Base-by-base conservation (phyloP, 306 rosid species). In the Echinosophora koreensis region DNA sequence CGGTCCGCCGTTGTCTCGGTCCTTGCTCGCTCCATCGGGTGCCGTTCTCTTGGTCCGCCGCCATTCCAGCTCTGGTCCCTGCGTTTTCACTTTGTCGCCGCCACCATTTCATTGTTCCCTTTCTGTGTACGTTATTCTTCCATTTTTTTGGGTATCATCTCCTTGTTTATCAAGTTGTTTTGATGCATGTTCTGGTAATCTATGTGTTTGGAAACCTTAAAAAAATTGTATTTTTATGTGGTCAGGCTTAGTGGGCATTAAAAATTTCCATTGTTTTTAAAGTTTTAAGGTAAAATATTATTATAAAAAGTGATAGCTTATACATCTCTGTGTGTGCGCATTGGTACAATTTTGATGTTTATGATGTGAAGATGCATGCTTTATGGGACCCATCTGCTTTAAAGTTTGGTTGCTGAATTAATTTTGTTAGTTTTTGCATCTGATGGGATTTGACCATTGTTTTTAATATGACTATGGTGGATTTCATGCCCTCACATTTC, bases 321-420 rank as follows among this genome's bases (percentile, higher is more conserved):
- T n/a, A n/a, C 49, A 44, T 0, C 55, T 32, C n/a, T n/a, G 9
- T 55, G 11, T 70, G 16, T n/a, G 15, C 10, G 14, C 60, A 14
- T 27, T 69, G 71, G 35, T 59, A 41, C 71, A 59, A 63, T 51
- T 77, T 78, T 69, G 14, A 16, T 32, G 50, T 8, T 73, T 73
- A 30, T 32, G 16, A 13, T 14, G 18, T 60, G 27, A 66, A 66
- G 17, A 5, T 65, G 55, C 57, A 35, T 75, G 77, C 27, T 75
- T 49, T 38, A 64, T 79, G 47, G 13, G 55, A n/a, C 15, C 34
- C 7, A 9, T 54, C 38, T 75, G 30, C 35, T 32, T n/a, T 76
- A 42, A 54, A 60, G 6, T 56, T 56, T 69, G 42, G 42, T 12
- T 60, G 37, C 14, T 74, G n/a, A n/a, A n/a, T n/a, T n/a, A n/a